These are phyloP conservation scores for Sicyos baderoa DNA, from an alignment of 306 rosid species.

Conservation along the genomic window DNA sequence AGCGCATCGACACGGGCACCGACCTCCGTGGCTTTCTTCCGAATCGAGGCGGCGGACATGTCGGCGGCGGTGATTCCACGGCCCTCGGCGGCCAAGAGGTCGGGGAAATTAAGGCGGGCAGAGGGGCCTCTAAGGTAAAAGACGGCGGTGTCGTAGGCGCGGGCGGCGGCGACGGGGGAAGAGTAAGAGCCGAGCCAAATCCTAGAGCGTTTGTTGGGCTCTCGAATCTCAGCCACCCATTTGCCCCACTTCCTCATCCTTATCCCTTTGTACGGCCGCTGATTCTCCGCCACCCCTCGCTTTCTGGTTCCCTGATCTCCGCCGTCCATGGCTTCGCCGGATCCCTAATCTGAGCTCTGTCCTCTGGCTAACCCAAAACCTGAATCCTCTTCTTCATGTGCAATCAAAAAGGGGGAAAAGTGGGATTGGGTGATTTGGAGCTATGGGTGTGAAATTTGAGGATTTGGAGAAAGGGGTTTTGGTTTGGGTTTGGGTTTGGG, in stretches of 20 bases:
- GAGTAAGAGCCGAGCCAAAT: constrained; percentile 98
- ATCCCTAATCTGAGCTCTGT: constrained; percentile 2
- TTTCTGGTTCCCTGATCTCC: constrained; percentile 34
- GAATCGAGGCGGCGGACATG: constrained; percentile 75
- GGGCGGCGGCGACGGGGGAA: constrained; percentile 84
- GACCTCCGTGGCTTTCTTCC: constrained; percentile 88
- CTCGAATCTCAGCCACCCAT: constrained; percentile 99
- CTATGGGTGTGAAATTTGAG: neutral
- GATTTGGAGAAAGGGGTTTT: neutral
- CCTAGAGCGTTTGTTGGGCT: constrained; percentile 89
- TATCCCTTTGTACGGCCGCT: constrained; percentile 89
- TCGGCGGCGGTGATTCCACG: constrained; percentile 28
- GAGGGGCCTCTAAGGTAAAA: constrained; percentile 80
- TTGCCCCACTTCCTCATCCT: constrained; percentile 99
- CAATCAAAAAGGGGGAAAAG: constrained; percentile 13
- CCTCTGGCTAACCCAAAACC: constrained; percentile 13
- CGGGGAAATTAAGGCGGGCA: constrained; percentile 86
- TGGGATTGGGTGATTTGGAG: constrained; percentile 6
- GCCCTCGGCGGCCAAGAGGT: constrained; percentile 35
- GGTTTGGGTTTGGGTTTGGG: neutral
- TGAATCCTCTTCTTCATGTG: constrained; percentile 28
- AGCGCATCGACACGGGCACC: constrained; percentile 88
- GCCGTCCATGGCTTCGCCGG: constrained; percentile 18
- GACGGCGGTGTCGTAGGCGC: constrained; percentile 96
- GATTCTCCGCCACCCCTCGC: constrained; percentile 33